A percentile compares a stretch with the other conserved stretches of the same genome.
Evolutionary conservation across 2,329 filamentous ascomycete species (phyloP).

Genomic region (Ascochyta viciae-villosae): DNA sequence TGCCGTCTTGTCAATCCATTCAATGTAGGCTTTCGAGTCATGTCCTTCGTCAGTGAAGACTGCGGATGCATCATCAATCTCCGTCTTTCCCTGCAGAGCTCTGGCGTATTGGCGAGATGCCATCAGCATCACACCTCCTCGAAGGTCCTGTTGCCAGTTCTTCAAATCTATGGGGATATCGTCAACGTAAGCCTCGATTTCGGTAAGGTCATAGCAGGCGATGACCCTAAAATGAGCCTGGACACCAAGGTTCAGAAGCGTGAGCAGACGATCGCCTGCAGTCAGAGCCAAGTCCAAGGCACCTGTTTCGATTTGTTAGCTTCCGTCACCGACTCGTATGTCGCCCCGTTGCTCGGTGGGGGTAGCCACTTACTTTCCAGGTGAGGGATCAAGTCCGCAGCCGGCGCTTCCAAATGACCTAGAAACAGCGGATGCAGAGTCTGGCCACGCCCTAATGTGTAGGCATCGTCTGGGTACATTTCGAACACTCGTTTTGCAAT

Average conservation of each 20-base stretch:
- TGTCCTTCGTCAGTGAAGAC: constrained; percentile 75
- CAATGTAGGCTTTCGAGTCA: constrained; percentile 63
- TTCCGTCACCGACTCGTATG: background rate
- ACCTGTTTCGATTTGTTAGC: background rate
- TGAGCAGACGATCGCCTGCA: constrained; percentile 74
- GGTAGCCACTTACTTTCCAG: constrained; percentile 57
- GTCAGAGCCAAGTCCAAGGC: constrained; percentile 71
- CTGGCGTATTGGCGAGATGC: constrained; percentile 70
- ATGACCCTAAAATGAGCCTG: constrained; percentile 72
- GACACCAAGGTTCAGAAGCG: constrained; percentile 74
- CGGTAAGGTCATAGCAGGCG: constrained; percentile 70
- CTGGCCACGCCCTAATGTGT: constrained; percentile 71
- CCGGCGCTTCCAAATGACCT: constrained; percentile 71
- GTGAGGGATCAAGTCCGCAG: constrained; percentile 64
- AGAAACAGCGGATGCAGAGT: constrained; percentile 74
- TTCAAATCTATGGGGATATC: constrained; percentile 77
- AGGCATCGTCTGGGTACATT: constrained; percentile 60
- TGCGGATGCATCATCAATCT: constrained; percentile 56
- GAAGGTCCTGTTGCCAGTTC: constrained; percentile 73
- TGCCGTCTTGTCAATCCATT: constrained; percentile 54
- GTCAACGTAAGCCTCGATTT: constrained; percentile 73
- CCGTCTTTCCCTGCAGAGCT: constrained; percentile 78
- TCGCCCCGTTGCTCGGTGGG: background rate
- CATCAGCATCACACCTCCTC: constrained; percentile 74
- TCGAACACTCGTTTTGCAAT: constrained; percentile 71